Conservation (phyloP, 495 filamentous ascomycete genomes). For the Daldinia vernicosa region DNA sequence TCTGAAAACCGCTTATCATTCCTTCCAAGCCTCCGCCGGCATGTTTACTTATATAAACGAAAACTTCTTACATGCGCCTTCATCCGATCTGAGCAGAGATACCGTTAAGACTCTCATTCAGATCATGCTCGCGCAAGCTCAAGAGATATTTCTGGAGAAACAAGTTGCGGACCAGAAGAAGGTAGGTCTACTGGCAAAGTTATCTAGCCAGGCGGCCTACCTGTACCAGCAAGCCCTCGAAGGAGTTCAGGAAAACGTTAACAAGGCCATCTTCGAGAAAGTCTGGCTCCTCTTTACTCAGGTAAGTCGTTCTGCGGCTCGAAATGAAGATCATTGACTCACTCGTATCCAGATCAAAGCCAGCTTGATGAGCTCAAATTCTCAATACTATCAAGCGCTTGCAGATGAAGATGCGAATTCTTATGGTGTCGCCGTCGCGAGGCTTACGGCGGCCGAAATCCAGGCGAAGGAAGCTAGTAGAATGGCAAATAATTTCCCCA, state of each 20-base stretch:
- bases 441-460: conserved; percentile 82
- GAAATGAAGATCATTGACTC: not conserved
- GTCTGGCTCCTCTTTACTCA: conserved; percentile 90
- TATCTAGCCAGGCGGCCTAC: conserved; percentile 88
- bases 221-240: conserved; percentile 88
- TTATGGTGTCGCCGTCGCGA: conserved; percentile 85
- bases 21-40: conserved; percentile 95
- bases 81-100: conserved; percentile 90
- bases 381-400: conserved; percentile 93
- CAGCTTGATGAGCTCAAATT: conserved; percentile 82
- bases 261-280: conserved; percentile 91
- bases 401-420: conserved; percentile 89
- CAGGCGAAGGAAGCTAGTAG: conserved; percentile 77
- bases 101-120: conserved; percentile 94
- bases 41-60: conserved; percentile 99
- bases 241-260: conserved; percentile 91
- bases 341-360: conserved; percentile 72
- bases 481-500: conserved; percentile 82
- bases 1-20: conserved; percentile 96
- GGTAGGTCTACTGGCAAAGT: conserved; percentile 87
- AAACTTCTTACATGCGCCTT: conserved; percentile 97
- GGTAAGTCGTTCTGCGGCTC: conserved; percentile 52
- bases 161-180: conserved; percentile 95
- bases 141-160: conserved; percentile 97
- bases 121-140: conserved; percentile 92